Conservation (phyloP, 1,284 basidiomycete genomes). For the Uromyces viciae-fabae region DNA sequence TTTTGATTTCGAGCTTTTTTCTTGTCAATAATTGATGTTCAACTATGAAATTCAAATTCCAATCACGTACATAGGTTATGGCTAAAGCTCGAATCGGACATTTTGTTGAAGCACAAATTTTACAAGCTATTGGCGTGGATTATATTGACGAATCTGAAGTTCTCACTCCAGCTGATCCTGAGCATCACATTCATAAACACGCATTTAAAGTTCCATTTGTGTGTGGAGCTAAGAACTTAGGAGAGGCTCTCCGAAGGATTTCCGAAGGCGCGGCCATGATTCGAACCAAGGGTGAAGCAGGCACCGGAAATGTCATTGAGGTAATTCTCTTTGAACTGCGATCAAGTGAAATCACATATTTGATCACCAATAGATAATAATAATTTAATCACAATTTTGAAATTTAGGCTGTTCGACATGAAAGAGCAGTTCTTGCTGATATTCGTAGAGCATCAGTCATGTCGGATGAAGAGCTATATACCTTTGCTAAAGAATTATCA, state of each 20-base stretch:
- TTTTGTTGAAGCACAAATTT: constrained; percentile 92
- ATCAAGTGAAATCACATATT: constrained; percentile 31
- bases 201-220: constrained; percentile 68
- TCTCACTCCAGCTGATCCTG: constrained; percentile 78
- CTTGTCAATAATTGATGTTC: constrained; percentile 57
- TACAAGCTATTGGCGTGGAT: constrained; percentile 90
- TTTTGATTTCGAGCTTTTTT: neutral
- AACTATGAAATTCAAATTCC: constrained; percentile 54
- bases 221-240: constrained; percentile 63
- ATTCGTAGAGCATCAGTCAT: constrained; percentile 71
- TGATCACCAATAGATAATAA: neutral
- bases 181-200: constrained; percentile 70
- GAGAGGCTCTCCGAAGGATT: constrained; percentile 89
- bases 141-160: constrained; percentile 96
- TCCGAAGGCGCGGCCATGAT: constrained; percentile 93
- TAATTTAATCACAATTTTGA: neutral
- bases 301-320: constrained; percentile 96
- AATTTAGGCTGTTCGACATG: constrained; percentile 75
- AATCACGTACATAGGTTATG: constrained; percentile 67
- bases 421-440: constrained; percentile 74
- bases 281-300: constrained; percentile 94
- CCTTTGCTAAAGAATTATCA: constrained; percentile 85
- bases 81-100: constrained; percentile 94
- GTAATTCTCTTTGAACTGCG: constrained; percentile 46
- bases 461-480: constrained; percentile 90